Base-by-base conservation (phyloP, 2,329 filamentous ascomycete species). In the Cladophialophora chaetospira region DNA sequence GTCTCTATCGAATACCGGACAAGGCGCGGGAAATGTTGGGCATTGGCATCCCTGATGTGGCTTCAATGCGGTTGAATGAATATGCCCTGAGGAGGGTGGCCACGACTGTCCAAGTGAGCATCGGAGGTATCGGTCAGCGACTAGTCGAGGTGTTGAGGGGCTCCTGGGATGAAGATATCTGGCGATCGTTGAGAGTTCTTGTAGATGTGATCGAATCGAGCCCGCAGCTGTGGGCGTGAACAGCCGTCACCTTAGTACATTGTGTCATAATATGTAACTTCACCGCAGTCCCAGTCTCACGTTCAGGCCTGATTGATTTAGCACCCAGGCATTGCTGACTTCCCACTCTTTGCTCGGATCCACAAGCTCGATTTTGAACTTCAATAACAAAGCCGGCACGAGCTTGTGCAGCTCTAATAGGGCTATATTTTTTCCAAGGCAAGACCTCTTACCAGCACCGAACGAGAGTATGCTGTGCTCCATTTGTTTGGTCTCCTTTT, bases 371-470 rank as follows among this genome's bases (percentile, higher is more conserved):
- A 64, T 54, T 6, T 54, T 45, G 46, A 65, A 65, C 48, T 58
- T 57, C 57, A 64, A 50, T 13, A 65, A 31, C 36, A 64, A 23
- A 11, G 64, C 63, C 2, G 62, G 57, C 5, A 66, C 55, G 5
- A 66, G 43, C 50, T 66, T 66, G 40, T 65, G 65, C 42, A 69
- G 33, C 49, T 68, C 67, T 17, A 67, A 58, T 48, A 65, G 57
- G 8, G 66, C 66, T 13, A 69, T 66, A 50, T 68, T 68, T 43
- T 67, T 68, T 5, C 67, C 67, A n/a, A 68, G 42, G 50, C 67
- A 68, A 3, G 56, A 63, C 11, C 67, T 60, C 31, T 65, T 63
- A 8, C 67, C 67, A 2, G 60, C 62, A 4, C 64, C 61, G 44
- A 66, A 64, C 2, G 68, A 65, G 8, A 70, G 45, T 9, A 69